Evolutionary conservation across 768 basidiomycete genomes (phyloP).

Genomic region (Termitomyces sp.): DNA sequence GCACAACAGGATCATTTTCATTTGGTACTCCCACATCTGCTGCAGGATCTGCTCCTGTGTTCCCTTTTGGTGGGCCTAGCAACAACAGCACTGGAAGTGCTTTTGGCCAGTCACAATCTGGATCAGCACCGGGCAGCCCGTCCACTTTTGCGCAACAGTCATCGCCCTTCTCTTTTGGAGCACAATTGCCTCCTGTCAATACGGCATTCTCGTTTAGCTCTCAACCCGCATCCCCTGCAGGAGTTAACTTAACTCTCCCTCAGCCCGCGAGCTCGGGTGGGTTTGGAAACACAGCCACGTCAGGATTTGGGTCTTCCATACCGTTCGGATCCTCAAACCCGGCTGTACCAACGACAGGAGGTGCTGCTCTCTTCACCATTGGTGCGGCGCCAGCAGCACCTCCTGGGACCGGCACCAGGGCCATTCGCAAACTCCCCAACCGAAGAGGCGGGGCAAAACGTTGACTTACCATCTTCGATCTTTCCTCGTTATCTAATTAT

Average conservation of each 20-base stretch:
- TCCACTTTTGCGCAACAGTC: constrained; percentile 50
- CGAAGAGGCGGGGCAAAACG: constrained; percentile 36
- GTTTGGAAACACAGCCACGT: constrained; percentile 32
- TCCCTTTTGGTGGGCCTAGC: constrained; percentile 38
- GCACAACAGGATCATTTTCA: constrained; percentile 38
- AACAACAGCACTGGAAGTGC: constrained; percentile 24
- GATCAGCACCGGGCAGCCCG: constrained; percentile 52
- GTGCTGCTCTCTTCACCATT: constrained; percentile 50
- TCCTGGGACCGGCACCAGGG: constrained; percentile 27
- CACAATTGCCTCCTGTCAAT: constrained; percentile 27
- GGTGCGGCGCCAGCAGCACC: constrained; percentile 45
- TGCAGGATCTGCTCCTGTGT: constrained; percentile 32
- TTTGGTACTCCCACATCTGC: constrained; percentile 39
- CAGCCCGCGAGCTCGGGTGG: constrained; percentile 28
- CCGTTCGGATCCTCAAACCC: constrained; percentile 39
- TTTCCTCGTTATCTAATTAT: background rate
- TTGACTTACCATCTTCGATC: constrained; percentile 10
- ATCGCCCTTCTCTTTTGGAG: constrained; percentile 41
- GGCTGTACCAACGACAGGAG: constrained; percentile 29
- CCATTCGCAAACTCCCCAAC: constrained; percentile 53
- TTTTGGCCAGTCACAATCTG: constrained; percentile 35
- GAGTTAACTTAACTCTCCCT: constrained; percentile 30
- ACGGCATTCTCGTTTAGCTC: constrained; percentile 47
- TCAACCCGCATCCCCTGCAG: constrained; percentile 56
- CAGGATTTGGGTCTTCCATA: constrained; percentile 35